Conservation (phyloP, 495 filamentous ascomycete genomes). For the Symbiotaphrina buchneri region DNA sequence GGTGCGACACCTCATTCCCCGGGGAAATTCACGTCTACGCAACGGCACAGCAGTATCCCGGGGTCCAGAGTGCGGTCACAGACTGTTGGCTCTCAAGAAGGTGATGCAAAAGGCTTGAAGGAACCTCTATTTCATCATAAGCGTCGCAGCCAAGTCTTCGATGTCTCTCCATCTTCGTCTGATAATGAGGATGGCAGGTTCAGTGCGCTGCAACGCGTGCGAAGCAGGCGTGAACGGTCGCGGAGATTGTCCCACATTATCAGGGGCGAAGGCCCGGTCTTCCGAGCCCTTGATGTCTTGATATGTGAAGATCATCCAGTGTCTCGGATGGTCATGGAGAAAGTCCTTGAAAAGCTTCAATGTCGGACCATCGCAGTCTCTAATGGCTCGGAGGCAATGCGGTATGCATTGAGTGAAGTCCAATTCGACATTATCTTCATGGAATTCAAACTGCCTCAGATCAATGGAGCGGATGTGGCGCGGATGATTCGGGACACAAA, state of each 20-base stretch:
- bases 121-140: conserved; percentile 65
- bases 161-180: conserved; percentile 91
- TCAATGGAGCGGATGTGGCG: conserved; percentile 85
- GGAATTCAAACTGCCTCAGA: conserved; percentile 82
- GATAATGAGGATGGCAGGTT: conserved; percentile 89
- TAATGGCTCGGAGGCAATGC: conserved; percentile 74
- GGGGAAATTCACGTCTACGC: conserved; percentile 23
- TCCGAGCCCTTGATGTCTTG: conserved; percentile 78
- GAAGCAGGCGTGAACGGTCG: conserved; percentile 77
- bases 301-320: conserved; percentile 98
- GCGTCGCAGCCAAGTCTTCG: conserved; percentile 80
- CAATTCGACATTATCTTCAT: conserved; percentile 94
- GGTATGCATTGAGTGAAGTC: conserved; percentile 82
- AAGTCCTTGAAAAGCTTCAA: conserved; percentile 77
- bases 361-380: conserved; percentile 85
- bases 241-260: conserved; percentile 77
- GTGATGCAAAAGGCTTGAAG: conserved; percentile 38
- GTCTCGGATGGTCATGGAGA: conserved; percentile 93
- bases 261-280: conserved; percentile 57
- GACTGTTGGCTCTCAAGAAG: conserved; percentile 87
- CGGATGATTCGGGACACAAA: conserved; percentile 93
- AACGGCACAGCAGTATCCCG: conserved; percentile 22
- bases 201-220: conserved; percentile 81
- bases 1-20: conserved; percentile 24
- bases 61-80: conserved; percentile 58